Conservation (phyloP, 352 stramenopile species). For the Phytophthora meadii region DNA sequence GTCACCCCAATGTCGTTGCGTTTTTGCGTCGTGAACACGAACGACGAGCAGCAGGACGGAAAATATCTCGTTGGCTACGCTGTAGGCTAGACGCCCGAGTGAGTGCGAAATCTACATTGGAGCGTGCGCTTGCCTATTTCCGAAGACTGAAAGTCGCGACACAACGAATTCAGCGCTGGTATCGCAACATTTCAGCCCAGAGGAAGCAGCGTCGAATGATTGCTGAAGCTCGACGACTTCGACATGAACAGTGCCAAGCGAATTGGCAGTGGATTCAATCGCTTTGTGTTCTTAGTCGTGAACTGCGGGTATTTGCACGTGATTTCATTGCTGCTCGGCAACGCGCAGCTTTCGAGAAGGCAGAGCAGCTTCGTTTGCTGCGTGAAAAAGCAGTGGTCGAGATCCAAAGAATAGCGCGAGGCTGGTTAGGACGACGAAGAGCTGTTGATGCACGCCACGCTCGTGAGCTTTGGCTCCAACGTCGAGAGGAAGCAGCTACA, state of each 20-base stretch:
- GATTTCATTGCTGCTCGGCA: conserved; percentile 42
- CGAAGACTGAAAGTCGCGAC: conserved; percentile 48
- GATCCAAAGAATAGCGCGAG: conserved; percentile 52
- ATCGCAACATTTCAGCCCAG: conserved; percentile 41
- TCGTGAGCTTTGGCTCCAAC: conserved; percentile 22
- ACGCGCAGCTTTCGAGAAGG: conserved; percentile 44
- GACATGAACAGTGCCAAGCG: conserved; percentile 26
- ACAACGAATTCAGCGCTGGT: conserved; percentile 59
- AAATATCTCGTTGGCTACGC: conserved; percentile 57
- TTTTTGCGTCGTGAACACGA: conserved; percentile 48
- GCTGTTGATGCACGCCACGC: conserved; percentile 26
- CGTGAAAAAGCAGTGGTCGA: conserved; percentile 38
- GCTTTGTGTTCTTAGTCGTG: conserved; percentile 38
- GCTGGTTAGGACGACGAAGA: conserved; percentile 46
- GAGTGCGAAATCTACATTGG: conserved; percentile 49
- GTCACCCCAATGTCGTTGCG: conserved; percentile 53
- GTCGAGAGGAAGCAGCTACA: conserved; percentile 31
- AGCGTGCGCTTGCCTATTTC: conserved; percentile 54
- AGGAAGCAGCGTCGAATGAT: conserved; percentile 37
- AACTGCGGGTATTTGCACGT: conserved; percentile 43
- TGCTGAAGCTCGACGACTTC: conserved; percentile 29
- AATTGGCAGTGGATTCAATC: conserved; percentile 41
- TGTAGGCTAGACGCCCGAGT: conserved; percentile 35
- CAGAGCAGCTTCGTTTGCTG: conserved; percentile 39
- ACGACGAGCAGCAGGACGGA: conserved; percentile 37